These are phyloP conservation scores for Dactylis glomerata DNA, from an alignment of 176 grass and related monocot genomes.

Conservation along the genomic window DNA sequence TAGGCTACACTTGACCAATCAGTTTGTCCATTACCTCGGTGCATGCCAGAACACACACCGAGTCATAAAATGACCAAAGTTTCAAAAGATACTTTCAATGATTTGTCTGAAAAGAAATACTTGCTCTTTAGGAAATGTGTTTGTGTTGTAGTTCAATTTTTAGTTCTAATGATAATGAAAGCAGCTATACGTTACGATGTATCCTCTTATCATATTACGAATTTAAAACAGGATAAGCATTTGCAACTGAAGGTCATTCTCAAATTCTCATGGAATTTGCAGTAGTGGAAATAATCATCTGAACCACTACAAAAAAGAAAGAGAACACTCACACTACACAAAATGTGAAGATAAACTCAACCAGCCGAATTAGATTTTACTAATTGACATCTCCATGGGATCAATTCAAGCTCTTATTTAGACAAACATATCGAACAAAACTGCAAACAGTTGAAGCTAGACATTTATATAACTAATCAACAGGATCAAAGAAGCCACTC, in stretches of 20 bases:
- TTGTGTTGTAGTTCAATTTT: too few relatives aligned
- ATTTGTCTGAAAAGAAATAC: not conserved
- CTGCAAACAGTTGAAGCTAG: not conserved
- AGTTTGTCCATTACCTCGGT: not conserved
- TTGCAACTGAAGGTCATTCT: not conserved
- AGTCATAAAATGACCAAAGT: not conserved
- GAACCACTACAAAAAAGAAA: not conserved
- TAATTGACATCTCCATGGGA: not conserved
- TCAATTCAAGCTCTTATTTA: not conserved
- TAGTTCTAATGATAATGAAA: too few relatives aligned
- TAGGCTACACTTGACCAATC: not conserved
- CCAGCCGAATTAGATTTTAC: not conserved
- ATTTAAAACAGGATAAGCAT: not conserved
- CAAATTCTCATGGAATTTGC: not conserved
- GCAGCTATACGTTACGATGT: not conserved
- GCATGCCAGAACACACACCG: not conserved
- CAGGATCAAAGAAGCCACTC: constrained; percentile 16
- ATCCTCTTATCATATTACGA: not conserved
- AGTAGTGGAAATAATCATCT: not conserved
- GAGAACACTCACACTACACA: not conserved
- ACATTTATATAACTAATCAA: not conserved
- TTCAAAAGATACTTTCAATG: not conserved
- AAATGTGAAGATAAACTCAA: not conserved
- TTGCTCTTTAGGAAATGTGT: too few relatives aligned
- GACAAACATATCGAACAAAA: not conserved